phyloP scores from a whole-genome alignment of 345 rosid species.

The Gynandropsis gynandra region DNA sequence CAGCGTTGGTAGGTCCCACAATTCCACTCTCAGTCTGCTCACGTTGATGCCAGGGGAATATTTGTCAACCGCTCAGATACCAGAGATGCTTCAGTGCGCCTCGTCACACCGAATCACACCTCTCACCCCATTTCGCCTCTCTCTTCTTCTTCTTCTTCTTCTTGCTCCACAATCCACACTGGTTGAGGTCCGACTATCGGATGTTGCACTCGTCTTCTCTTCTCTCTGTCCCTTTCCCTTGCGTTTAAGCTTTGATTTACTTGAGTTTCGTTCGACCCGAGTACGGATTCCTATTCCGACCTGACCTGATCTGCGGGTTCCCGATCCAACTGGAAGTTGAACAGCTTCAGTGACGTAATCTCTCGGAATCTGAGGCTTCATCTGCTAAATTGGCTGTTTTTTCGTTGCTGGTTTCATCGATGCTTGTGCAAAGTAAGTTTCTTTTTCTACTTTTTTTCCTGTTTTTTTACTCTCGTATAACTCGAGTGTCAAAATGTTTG shows the following conservation, averaged over 20 bases:
- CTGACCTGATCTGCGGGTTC: conserved; percentile 33
- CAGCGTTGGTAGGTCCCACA: conserved; percentile 28
- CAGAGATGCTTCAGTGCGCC: conserved; percentile 19
- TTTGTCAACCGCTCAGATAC: conserved; percentile 25
- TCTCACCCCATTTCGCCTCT: conserved; percentile 7
- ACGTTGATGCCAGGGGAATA: too few relatives aligned
- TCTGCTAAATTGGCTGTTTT: conserved; percentile 6
- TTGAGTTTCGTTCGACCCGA: conserved; percentile 11
- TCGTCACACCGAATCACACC: conserved; percentile 15
- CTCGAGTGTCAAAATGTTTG: conserved; percentile 10
- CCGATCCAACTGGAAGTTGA: conserved; percentile 24
- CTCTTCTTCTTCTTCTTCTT: conserved; percentile 5
- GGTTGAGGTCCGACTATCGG: conserved; percentile 27
- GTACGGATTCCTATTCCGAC: conserved; percentile 4
- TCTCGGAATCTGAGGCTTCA: background rate
- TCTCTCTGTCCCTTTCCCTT: conserved; percentile 17
- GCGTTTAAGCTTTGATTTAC: background rate
- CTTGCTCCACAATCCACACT: conserved; percentile 3
- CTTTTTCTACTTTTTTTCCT: background rate
- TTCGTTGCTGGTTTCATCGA: conserved; percentile 25
- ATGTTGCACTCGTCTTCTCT: conserved; percentile 14
- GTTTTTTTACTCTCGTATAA: background rate
- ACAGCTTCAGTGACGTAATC: too few relatives aligned
- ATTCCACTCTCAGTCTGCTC: conserved; percentile 25
- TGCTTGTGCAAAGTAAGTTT: conserved; percentile 20